Base-by-base conservation (phyloP, 805 yeast genomes). In the Myxozyma melibiosi region DNA sequence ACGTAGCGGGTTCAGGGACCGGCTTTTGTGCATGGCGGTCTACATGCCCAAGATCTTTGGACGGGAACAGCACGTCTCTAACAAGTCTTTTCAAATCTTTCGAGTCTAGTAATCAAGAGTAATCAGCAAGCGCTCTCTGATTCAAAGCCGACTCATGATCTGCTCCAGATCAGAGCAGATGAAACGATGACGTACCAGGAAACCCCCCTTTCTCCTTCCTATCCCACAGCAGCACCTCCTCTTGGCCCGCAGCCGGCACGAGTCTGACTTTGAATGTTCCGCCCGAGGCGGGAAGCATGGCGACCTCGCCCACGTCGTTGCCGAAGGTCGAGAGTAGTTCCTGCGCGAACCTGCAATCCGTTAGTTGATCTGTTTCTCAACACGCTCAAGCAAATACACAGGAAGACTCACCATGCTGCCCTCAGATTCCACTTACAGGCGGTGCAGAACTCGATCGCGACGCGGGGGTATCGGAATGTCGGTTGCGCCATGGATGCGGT, bases 341-440 rank as follows among this genome's bases (percentile, higher is more conserved):
- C 68, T 88, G 96, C 6, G 67, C 66, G 45, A 37, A 52, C 63
- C 63, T 59, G 27, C 31, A 1, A 22, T 40, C 13, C 20, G 46
- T 50, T 34, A 20, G 37, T 25, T 22, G 22, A n/a, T 11, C 13
- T 18, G 37, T 13, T 34, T 28, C 43, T 11, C 8, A 27, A 24
- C 31, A 20, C 24, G 28, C 1, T 11, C 13, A 18, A 25, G 31
- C 9, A 28, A 9, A 38, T 11, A 13, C 18, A 2, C 9, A 14
- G n/a, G 4, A 3, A 24, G 31, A 83, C 74, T 65, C 88, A 88
- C 96, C 96, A 90, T 0, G 88, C 79, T 1, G 96, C 95, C 11
- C 97, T 74, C 45, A 88, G 79, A 65, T 87, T 86, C 97, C 97
- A 90, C 66, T 86, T 86, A 75, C 97, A 90, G 67, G 80, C 82